These are phyloP conservation scores for Polytrichum commune DNA, from an alignment of 225 moss, liverwort and hornwort genomes.

Conservation along the genomic window DNA sequence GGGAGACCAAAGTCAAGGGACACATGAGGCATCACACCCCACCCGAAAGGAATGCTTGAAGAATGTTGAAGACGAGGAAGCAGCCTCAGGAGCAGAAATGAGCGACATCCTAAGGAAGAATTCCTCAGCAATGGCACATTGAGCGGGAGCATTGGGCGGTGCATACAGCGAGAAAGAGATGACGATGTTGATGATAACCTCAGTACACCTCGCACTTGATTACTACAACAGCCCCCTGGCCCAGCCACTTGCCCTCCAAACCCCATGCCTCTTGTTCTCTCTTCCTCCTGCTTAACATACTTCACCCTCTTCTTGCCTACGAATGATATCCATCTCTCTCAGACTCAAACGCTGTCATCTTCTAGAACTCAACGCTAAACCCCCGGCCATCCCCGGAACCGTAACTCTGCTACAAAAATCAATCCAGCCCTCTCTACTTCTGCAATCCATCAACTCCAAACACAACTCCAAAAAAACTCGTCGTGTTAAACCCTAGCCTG, in stretches of 20 bases:
- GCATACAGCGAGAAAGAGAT: neutral
- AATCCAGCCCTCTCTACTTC: too few relatives aligned
- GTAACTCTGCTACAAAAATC: too few relatives aligned
- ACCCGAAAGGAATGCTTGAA: conserved; percentile 10
- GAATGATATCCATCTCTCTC: too few relatives aligned
- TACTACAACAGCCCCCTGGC: conserved; percentile 27
- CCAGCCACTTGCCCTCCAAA: conserved; percentile 41
- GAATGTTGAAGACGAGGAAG: conserved; percentile 23
- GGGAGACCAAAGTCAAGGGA: conserved; percentile 7
- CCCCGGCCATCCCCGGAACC: too few relatives aligned
- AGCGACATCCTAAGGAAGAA: conserved; percentile 20
- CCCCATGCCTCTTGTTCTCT: conserved; percentile 26
- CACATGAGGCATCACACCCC: conserved; percentile 11
- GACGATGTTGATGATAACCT: conserved; percentile 23
- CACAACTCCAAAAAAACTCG: too few relatives aligned
- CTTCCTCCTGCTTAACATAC: too few relatives aligned
- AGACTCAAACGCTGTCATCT: too few relatives aligned
- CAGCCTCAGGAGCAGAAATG: conserved; percentile 23
- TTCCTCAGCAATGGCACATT: conserved; percentile 8
- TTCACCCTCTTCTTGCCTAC: too few relatives aligned
- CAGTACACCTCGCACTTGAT: conserved; percentile 38
- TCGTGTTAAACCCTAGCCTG: too few relatives aligned
- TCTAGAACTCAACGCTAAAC: too few relatives aligned
- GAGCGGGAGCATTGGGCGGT: conserved; percentile 6
- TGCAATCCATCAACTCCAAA: too few relatives aligned